Evolutionary conservation across 352 stramenopile species (phyloP), one percentile per base, ranked within the genome.

Genomic region (Globisporangium megalacanthum): DNA sequence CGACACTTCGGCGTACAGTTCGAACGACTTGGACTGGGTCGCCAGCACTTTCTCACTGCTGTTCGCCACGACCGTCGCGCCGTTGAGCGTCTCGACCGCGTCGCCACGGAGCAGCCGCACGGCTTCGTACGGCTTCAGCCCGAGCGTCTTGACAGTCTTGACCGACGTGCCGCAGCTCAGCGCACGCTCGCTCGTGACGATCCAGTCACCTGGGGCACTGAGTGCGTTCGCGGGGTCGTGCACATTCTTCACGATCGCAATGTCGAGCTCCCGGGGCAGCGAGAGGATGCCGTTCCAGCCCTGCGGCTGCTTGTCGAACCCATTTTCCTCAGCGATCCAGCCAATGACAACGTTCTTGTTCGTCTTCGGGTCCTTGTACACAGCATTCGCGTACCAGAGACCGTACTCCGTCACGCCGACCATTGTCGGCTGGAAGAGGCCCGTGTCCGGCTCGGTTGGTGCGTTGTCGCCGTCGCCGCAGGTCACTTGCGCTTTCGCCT

Each of bases 71-170:
- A 70, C 37, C n/a, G 49, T 61, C 45, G 70, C 61, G 6, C 29
- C 63, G 9, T 20, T 48, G 17, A 85, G 36, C 46, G 58, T 42
- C 60, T 83, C 69, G 33, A 67, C 22, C 46, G 65, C 37, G 46
- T 84, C 68, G 49, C 79, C 75, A 15, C 78, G 78, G 15, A 88
- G 65, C 36, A 74, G 42, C 51, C 84, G n/a, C 29, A 84, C 41
- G 54, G 83, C 58, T 41, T 69, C 61, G 49, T 80, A 59, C 44
- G 75, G 65, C 65, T 83, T 73, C 25, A 83, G 61, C 3, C 62
- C 63, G 17, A 88, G 49, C 36, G 78, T 88, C 68, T 88, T 88
- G 65, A 88, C 75, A 47, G 75, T 85, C 65, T 85, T 88, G 67
- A 66, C 56, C 61, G 58, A 29, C 46, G 33, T 39, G 17, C 33